Evolutionary conservation across 345 rosid species (phyloP).

Genomic region (Lumnitzera racemosa): DNA sequence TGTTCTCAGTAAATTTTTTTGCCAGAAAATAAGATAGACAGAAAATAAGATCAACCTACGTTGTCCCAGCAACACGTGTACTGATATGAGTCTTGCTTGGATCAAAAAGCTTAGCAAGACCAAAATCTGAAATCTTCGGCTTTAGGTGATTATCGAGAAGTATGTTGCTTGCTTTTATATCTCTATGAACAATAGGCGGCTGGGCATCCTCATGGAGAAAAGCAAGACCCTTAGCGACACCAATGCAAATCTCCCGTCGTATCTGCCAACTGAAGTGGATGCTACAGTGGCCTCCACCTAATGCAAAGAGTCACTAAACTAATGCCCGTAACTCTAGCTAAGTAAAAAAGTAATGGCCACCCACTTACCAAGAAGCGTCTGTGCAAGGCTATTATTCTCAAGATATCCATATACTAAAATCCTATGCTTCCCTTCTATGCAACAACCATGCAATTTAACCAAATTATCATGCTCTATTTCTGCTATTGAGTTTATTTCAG

Average conservation of each 20-base stretch:
- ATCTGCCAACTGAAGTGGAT: conserved; percentile 48
- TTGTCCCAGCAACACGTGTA: conserved; percentile 69
- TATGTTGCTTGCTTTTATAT: conserved; percentile 72
- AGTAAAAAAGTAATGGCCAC: neutral
- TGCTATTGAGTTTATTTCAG: conserved; percentile 52
- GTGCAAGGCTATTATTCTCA: conserved; percentile 65
- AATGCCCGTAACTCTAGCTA: neutral
- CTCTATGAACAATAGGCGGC: conserved; percentile 62
- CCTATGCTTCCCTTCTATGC: conserved; percentile 52
- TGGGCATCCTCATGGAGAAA: conserved; percentile 65
- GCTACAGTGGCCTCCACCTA: conserved; percentile 32
- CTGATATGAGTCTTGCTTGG: conserved; percentile 51
- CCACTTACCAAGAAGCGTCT: conserved; percentile 50
- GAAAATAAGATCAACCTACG: conserved; percentile 28
- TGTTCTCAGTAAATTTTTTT: too few species aligned
- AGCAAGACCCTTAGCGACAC: conserved; percentile 58
- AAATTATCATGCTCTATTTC: conserved; percentile 50
- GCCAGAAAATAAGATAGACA: neutral
- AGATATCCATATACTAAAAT: conserved; percentile 68
- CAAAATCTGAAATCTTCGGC: conserved; percentile 73
- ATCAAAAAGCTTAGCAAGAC: conserved; percentile 71
- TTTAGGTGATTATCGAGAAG: conserved; percentile 47
- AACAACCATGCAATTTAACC: conserved; percentile 58
- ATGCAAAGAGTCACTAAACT: neutral
- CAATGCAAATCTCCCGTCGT: conserved; percentile 48